phyloP scores from a whole-genome alignment of 176 grass and related monocot species.

The Bolboschoenus planiculmis region DNA sequence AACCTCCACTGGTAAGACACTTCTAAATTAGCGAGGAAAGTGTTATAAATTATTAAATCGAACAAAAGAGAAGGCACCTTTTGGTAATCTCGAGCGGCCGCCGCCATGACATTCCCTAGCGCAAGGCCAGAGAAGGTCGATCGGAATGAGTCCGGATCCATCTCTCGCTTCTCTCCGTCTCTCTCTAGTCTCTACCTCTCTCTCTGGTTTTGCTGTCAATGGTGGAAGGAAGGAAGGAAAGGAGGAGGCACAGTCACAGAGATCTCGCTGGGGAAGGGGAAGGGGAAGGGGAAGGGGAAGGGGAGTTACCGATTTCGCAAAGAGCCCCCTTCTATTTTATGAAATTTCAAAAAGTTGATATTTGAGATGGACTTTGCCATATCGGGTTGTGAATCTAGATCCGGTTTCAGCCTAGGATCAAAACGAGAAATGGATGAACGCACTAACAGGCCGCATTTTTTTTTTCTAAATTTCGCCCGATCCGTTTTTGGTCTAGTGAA shows the following conservation, averaged over 20 bases:
- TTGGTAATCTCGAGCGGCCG: constrained; percentile 85
- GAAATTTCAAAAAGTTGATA: background rate
- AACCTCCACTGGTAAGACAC: no score
- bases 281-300: background rate
- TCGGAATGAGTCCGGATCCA: constrained; percentile 78
- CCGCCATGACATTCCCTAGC: constrained; percentile 78
- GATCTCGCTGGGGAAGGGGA: constrained; percentile 5
- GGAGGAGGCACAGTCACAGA: background rate
- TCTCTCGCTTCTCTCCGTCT: constrained; percentile 2
- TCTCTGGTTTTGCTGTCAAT: background rate
- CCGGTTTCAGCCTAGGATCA: no score
- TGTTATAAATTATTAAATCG: background rate
- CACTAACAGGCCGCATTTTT: no score
- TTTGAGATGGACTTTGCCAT: background rate
- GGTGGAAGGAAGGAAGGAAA: background rate
- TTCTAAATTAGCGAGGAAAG: background rate
- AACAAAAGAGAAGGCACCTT: constrained; percentile 43
- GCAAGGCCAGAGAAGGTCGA: constrained; percentile 71
- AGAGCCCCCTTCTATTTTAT: constrained; percentile 19
- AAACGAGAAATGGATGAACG: no score
- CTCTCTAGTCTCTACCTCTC: background rate
- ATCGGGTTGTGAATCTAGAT: background rate
- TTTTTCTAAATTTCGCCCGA: no score
- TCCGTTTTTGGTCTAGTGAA: no score
- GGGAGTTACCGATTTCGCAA: background rate